Conservation (phyloP, 768 basidiomycete species). For the Amanita subjunquillea region DNA sequence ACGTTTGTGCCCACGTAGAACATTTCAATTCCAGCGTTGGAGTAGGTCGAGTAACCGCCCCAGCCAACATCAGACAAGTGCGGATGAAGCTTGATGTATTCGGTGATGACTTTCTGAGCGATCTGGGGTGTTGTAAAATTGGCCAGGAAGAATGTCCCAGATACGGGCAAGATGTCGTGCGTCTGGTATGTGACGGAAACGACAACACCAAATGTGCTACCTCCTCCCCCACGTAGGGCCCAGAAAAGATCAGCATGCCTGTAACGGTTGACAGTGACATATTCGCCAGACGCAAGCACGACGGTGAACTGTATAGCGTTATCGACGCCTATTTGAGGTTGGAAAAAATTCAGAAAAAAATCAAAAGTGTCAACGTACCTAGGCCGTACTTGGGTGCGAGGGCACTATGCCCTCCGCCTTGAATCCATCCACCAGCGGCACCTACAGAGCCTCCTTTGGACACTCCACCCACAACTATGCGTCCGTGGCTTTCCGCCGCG, state of each 20-base stretch:
- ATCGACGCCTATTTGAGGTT: constrained; percentile 29
- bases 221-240: constrained; percentile 12
- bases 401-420: constrained; percentile 26
- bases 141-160: constrained; percentile 8
- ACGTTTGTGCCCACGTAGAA: neutral
- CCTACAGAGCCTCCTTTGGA: constrained; percentile 30
- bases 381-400: neutral
- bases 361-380: neutral
- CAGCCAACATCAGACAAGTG: neutral
- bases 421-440: constrained; percentile 36
- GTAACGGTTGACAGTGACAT: constrained; percentile 27
- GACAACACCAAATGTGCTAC: constrained; percentile 38
- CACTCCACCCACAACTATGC: constrained; percentile 34
- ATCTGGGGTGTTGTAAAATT: neutral
- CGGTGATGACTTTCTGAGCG: neutral
- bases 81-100: neutral
- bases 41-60: constrained; percentile 9
- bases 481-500: constrained; percentile 24
- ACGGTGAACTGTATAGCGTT: constrained; percentile 34
- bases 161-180: constrained; percentile 25
- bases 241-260: constrained; percentile 40
- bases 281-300: constrained; percentile 30
- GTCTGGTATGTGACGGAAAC: constrained; percentile 36
- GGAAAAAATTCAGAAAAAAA: neutral
- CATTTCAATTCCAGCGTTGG: neutral